Evolutionary conservation across 164 flowering plant species (phyloP), one percentile per base, ranked within the genome.

Genomic region (Tetracentron sinense): DNA sequence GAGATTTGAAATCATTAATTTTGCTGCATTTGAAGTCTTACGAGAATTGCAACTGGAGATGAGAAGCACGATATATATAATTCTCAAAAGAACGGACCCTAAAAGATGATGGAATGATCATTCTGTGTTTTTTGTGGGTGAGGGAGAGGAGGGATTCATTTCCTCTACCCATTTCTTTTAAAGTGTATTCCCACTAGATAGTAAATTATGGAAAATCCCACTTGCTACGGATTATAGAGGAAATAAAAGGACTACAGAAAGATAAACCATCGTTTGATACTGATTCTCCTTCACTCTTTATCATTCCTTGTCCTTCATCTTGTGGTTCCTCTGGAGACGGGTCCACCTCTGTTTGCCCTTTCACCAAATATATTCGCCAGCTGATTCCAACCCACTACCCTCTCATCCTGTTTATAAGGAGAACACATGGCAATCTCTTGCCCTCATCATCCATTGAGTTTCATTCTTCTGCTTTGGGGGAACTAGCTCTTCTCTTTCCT

Each of bases 351-450:
- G 60, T 65, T 61, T 50, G 26, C 51, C 62, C 66, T 74, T 70
- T 58, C 20, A 60, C 55, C 49, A 64, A 65, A 77, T 65, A 73
- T 70, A 73, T 73, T 74, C 75, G n/a, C 66, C 72, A 72, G 63
- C 72, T 66, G 67, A 74, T 59, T 38, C 11, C 46, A 62, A 69
- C 74, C 74, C 76, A 74, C 74, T 68, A 56, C 31, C 26, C 53
- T 59, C 62, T 38, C 59, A 63, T 69, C 74, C 72, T 60, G 61
- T 61, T 59, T 78, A 78, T 75, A 78, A 72, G 76, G 72, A 72
- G 54, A n/a, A n/a, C n/a, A n/a, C n/a, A n/a, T n/a, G n/a, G n/a
- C n/a, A n/a, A n/a, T 33, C 61, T 50, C 63, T 63, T 53, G 28
- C 52, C 65, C 30, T 54, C 33, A 42, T 61, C 7, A n/a, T 23